Percentiles rank a stretch among this genome's conserved stretches.
Evolutionary conservation across 768 basidiomycete species (phyloP).

Genomic region (Jaapia argillacea): DNA sequence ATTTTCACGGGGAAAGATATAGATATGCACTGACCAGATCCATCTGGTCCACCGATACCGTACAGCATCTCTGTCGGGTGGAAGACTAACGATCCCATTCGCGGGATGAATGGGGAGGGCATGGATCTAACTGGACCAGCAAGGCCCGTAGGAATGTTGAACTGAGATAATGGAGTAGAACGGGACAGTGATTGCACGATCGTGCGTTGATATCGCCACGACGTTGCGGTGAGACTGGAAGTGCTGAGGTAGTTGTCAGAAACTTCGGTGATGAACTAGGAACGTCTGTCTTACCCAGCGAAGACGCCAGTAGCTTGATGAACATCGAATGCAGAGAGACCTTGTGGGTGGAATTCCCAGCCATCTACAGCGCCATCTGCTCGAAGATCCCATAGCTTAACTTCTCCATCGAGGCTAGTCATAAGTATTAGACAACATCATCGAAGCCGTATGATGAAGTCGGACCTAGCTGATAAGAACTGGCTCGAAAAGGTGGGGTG

Average conservation of each 20-base stretch:
- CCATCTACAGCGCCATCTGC: conserved; percentile 47
- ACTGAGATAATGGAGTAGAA: conserved; percentile 29
- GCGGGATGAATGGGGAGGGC: conserved; percentile 51
- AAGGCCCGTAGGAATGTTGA: conserved; percentile 45
- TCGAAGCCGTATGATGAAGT: neutral
- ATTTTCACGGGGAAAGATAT: too few species aligned
- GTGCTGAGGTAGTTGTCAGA: conserved; percentile 25
- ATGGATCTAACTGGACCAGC: conserved; percentile 39
- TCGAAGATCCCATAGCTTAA: conserved; percentile 88
- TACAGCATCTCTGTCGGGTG: conserved; percentile 85
- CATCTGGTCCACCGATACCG: conserved; percentile 65
- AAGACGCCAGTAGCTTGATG: conserved; percentile 80
- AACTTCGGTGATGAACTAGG: conserved; percentile 5
- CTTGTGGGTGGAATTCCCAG: conserved; percentile 58
- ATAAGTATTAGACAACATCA: conserved; percentile 2
- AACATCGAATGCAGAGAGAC: conserved; percentile 79
- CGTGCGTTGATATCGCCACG: conserved; percentile 60
- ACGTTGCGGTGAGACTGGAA: conserved; percentile 47
- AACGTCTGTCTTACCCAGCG: conserved; percentile 52
- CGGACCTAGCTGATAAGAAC: conserved; percentile 81
- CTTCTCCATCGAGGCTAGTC: conserved; percentile 74
- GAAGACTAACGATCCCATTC: conserved; percentile 60
- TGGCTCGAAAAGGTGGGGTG: conserved; percentile 61
- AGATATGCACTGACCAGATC: conserved; percentile 27
- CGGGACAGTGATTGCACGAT: conserved; percentile 47